Evolutionary conservation across 2,329 filamentous ascomycete species (phyloP), one percentile per base, ranked within the genome.

Genomic region (Pseudogymnoascus sp.): DNA sequence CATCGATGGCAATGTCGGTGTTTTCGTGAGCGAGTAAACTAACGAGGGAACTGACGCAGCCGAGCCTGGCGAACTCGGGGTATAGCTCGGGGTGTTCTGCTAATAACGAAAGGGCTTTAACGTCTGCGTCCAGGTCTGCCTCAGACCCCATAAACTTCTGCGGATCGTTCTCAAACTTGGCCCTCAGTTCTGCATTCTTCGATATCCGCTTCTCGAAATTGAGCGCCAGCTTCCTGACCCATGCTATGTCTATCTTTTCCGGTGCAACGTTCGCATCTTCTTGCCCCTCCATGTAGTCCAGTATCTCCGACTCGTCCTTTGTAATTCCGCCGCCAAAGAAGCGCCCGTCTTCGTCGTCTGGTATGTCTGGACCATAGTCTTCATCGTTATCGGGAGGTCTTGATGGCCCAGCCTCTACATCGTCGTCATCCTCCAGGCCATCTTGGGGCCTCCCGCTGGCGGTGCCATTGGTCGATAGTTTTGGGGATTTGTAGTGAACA

Each of bases 281-380:
- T 66, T 84, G 80, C 62, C 82, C 78, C 64, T 97, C 91, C 64
- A 99, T 84, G 71, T 88, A 97, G 74, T 97, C 89, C 69, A 99
- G 81, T 18, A 94, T 90, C 67, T 91, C 84, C 2, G 86, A 87
- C 66, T 95, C 91, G 66, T 90, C 82, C 62, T 86, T 82, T 25
- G 88, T 90, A 68, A 99, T 88, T 35, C 94, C 94, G 60, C 91
- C 90, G 43, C 93, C 94, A 68, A 97, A 99, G 78, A 99, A 99
- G 9, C 94, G 87, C 1, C 93, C 94, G 65, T 96, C 94, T 60
- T 96, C 91, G 68, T 96, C 92, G 66, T 93, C 89, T 7, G 73
- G 77, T 28, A 69, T 75, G 41, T 80, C 78, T 9, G 82, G 81
- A 33, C 73, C 76, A 58, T 82, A 81, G 57, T 82, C 83, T 60